These are phyloP conservation scores for Phyllachora maydis DNA, from an alignment of 2,329 filamentous ascomycete genomes.

Conservation along the genomic window DNA sequence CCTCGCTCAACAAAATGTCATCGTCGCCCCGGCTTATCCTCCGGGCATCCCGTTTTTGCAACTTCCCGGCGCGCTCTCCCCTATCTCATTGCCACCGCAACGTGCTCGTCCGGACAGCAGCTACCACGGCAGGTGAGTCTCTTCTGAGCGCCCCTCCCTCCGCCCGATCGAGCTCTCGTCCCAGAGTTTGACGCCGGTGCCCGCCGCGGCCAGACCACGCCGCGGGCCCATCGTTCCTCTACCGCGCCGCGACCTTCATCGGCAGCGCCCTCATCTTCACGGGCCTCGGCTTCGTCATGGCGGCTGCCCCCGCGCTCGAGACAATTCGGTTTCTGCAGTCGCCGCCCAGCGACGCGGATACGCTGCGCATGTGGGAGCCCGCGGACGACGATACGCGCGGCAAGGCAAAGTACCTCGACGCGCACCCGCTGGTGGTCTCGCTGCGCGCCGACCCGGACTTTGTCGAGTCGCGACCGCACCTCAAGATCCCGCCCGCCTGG, in stretches of 20 bases:
- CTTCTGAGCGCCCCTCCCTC: no score
- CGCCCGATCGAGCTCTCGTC: no score
- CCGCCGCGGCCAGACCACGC: no score
- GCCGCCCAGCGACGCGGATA: constrained; percentile 43
- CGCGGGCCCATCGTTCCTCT: no score
- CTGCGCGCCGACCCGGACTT: constrained; percentile 47
- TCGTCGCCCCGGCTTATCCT: no score
- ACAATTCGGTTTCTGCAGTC: constrained; percentile 26
- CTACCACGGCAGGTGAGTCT: no score
- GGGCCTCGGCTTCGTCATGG: constrained; percentile 32
- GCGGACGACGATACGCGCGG: constrained; percentile 29
- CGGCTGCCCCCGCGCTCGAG: constrained; percentile 23
- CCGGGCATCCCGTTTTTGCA: no score
- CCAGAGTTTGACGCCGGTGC: no score
- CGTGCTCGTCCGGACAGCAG: no score
- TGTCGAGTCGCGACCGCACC: constrained; percentile 62
- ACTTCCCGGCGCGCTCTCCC: no score
- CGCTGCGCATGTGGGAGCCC: constrained; percentile 42
- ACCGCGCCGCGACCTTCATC: constrained; percentile 21
- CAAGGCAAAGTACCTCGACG: constrained; percentile 55
- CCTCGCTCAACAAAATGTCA: no score
- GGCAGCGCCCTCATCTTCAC: constrained; percentile 25
- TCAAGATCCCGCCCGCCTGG: constrained; percentile 59
- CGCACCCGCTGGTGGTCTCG: constrained; percentile 50
- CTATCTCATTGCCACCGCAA: no score